These are phyloP conservation scores for Porphyrellus cyaneotinctus DNA, from an alignment of 768 basidiomycete species.

Conservation along the genomic window DNA sequence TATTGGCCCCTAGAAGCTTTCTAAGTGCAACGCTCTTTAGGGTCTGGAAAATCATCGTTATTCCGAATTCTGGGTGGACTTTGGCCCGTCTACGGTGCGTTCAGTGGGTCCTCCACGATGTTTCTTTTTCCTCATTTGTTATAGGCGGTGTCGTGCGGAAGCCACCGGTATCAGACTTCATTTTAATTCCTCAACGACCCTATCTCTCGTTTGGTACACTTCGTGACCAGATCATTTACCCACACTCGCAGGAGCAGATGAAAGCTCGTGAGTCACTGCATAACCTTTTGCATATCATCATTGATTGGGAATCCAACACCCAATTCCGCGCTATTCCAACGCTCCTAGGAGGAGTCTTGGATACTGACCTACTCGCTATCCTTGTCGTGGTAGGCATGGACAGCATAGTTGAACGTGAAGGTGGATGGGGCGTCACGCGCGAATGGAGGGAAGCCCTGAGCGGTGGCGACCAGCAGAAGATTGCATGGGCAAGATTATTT, in stretches of 20 bases:
- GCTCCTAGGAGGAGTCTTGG: constrained; percentile 71
- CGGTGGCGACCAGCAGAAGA: constrained; percentile 95
- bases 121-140: constrained; percentile 11
- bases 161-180: constrained; percentile 83
- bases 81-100: constrained; percentile 71
- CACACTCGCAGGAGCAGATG: constrained; percentile 82
- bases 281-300: not conserved
- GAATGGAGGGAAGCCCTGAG: constrained; percentile 94
- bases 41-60: constrained; percentile 85
- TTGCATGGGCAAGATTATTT: constrained; percentile 95
- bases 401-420: constrained; percentile 84
- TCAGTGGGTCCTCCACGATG: not conserved
- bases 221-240: constrained; percentile 95
- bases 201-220: constrained; percentile 93
- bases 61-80: constrained; percentile 96
- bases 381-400: constrained; percentile 82
- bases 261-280: constrained; percentile 50
- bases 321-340: too few species aligned
- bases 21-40: constrained; percentile 30
- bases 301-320: constrained; percentile 8
- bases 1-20: not conserved
- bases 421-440: constrained; percentile 87
- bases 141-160: constrained; percentile 77
- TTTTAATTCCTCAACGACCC: constrained; percentile 92
- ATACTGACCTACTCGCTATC: constrained; percentile 67